Percentiles rank a stretch among this genome's conserved stretches.
These are phyloP conservation scores for Prunus yedoensis DNA, from an alignment of 331 rosid genomes.

Conservation along the genomic window DNA sequence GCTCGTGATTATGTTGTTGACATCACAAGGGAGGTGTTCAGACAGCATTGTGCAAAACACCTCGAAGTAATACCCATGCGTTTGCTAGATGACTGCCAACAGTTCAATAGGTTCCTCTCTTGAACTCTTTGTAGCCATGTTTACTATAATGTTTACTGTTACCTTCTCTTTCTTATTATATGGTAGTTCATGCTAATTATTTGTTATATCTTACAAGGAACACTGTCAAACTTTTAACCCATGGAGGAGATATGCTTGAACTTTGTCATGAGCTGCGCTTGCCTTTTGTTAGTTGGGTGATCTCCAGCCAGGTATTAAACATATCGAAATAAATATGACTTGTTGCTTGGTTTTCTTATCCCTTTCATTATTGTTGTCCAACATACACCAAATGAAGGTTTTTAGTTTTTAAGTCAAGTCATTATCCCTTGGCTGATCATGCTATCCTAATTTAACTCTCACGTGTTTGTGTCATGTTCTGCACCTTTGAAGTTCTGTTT, in stretches of 20 bases:
- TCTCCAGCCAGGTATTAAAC: conserved; percentile 67
- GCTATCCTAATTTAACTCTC: background rate
- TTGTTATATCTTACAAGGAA: conserved; percentile 49
- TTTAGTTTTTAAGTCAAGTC: background rate
- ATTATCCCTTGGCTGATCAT: background rate
- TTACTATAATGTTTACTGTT: background rate
- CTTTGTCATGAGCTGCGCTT: conserved; percentile 86
- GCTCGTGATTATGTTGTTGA: conserved; percentile 82
- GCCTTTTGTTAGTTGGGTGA: conserved; percentile 80
- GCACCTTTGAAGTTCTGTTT: conserved; percentile 3
- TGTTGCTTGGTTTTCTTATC: conserved; percentile 10
- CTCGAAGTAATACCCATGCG: conserved; percentile 68
- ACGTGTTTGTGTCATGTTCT: background rate
- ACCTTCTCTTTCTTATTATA: conserved; percentile 5
- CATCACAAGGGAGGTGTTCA: conserved; percentile 63
- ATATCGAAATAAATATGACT: background rate
- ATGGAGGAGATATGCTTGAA: conserved; percentile 96
- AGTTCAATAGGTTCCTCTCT: conserved; percentile 62
- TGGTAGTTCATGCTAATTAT: conserved; percentile 30
- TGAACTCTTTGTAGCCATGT: conserved; percentile 19
- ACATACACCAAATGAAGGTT: background rate
- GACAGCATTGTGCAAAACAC: conserved; percentile 83
- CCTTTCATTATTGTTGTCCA: conserved; percentile 5
- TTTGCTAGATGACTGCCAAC: conserved; percentile 71
- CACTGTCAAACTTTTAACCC: conserved; percentile 86